Conservation (phyloP, 768 basidiomycete species). For the Tricholoma furcatifolium region DNA sequence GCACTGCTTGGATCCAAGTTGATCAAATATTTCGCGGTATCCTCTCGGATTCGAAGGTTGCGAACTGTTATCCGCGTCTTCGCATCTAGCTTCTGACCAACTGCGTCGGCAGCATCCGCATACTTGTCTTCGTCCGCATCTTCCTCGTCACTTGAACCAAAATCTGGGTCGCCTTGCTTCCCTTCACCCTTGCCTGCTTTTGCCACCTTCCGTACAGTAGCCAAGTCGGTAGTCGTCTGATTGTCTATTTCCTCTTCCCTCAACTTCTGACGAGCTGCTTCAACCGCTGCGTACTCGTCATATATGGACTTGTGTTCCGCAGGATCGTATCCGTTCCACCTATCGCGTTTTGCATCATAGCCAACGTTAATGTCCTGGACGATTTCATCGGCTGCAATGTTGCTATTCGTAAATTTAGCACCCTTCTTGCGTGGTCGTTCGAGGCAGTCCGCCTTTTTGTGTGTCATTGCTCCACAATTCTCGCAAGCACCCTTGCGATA, state of each 20-base stretch:
- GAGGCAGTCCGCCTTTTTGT: conserved; percentile 87
- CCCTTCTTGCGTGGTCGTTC: conserved; percentile 97
- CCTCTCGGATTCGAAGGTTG: conserved; percentile 97
- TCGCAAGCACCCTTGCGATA: conserved; percentile 98
- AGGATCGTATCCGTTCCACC: conserved; percentile 98
- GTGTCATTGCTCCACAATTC: conserved; percentile 97
- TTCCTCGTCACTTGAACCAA: conserved; percentile 95
- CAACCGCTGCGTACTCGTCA: conserved; percentile 92
- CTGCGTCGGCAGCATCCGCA: conserved; percentile 95
- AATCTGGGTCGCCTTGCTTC: conserved; percentile 80
- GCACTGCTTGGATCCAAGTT: conserved; percentile 95
- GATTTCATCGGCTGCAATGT: conserved; percentile 91
- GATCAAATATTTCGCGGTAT: conserved; percentile 98
- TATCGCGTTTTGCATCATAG: conserved; percentile 93
- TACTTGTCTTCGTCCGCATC: conserved; percentile 98
- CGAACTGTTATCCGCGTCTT: conserved; percentile 98
- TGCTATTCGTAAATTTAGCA: conserved; percentile 86
- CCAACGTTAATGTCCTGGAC: conserved; percentile 74
- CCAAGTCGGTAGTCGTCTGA: conserved; percentile 89
- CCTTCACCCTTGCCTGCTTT: conserved; percentile 80
- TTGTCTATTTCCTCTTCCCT: conserved; percentile 98
- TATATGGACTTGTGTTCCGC: conserved; percentile 83
- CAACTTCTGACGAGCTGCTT: conserved; percentile 85
- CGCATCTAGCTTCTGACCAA: conserved; percentile 96
- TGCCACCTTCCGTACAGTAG: conserved; percentile 91